A percentile compares a stretch with the other conserved stretches of the same genome.
These are phyloP conservation scores for Kuraishia cidri DNA, from an alignment of 805 yeast species.

Conservation along the genomic window DNA sequence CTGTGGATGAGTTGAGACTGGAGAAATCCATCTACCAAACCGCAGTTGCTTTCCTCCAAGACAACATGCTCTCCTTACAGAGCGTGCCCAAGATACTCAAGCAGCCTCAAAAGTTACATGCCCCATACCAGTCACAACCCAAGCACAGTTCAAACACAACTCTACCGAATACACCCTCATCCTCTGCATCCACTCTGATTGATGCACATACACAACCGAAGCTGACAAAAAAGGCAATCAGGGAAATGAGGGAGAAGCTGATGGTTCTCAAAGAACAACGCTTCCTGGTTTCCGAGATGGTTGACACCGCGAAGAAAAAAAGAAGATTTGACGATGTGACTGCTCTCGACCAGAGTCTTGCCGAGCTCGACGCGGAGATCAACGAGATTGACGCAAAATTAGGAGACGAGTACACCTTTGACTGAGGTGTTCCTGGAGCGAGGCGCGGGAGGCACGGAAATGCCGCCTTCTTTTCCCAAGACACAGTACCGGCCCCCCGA, in stretches of 20 bases:
- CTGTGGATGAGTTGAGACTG: conserved; percentile 31
- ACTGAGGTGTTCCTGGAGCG: too few relatives aligned
- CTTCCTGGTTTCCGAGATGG: conserved; percentile 59
- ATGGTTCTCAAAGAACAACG: conserved; percentile 85
- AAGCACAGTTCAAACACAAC: too few relatives aligned
- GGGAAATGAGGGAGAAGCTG: conserved; percentile 59
- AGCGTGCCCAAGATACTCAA: conserved; percentile 40
- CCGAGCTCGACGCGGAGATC: conserved; percentile 46
- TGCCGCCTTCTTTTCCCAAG: too few relatives aligned
- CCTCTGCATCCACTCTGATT: neutral
- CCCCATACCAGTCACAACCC: conserved; percentile 4
- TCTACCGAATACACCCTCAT: neutral
- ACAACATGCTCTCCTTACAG: conserved; percentile 55
- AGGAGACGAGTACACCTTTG: conserved; percentile 60
- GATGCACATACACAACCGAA: conserved; percentile 12
- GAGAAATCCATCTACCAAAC: conserved; percentile 48
- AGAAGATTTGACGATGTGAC: conserved; percentile 72
- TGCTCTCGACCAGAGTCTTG: conserved; percentile 46
- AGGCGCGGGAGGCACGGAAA: too few relatives aligned
- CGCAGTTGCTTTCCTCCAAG: conserved; percentile 55
- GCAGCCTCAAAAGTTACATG: conserved; percentile 15
- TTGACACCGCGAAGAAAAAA: conserved; percentile 50
- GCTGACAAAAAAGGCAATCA: conserved; percentile 41
- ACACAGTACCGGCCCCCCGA: too few relatives aligned
- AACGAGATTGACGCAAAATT: conserved; percentile 33